phyloP scores from a whole-genome alignment of 768 basidiomycete genomes.

The Cystobasidium onofrii region DNA sequence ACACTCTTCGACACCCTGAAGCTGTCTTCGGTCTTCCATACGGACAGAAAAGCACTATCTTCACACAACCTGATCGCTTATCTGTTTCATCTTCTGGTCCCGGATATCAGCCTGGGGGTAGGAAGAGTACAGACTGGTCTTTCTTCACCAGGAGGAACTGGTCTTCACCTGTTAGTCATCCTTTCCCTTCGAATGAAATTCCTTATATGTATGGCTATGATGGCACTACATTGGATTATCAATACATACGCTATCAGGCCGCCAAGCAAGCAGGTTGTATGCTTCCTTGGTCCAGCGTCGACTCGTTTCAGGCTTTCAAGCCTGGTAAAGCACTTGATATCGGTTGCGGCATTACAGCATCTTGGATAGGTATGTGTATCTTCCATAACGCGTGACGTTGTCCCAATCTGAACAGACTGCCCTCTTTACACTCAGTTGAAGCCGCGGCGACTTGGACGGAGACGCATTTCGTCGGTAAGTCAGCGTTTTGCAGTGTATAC shows the following conservation, averaged over 20 bases:
- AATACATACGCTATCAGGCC: neutral
- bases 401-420: no score
- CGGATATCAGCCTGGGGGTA: neutral
- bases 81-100: neutral
- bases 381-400: no score
- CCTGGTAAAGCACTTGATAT: constrained; percentile 15
- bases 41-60: neutral
- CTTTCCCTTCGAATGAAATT: neutral
- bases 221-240: neutral
- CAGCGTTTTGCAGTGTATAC: neutral
- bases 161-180: neutral
- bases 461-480: neutral
- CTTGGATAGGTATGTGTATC: constrained; percentile 28
- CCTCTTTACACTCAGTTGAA: neutral
- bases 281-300: constrained; percentile 5
- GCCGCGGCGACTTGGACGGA: neutral
- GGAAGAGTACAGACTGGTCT: neutral
- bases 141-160: neutral
- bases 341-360: constrained; percentile 7
- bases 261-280: neutral
- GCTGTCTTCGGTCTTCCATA: neutral
- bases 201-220: constrained; percentile 8
- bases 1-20: neutral
- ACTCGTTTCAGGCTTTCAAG: neutral
- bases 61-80: neutral